Evolutionary conservation across 495 filamentous ascomycete genomes (phyloP).

Genomic region (Penicillium argentinense): DNA sequence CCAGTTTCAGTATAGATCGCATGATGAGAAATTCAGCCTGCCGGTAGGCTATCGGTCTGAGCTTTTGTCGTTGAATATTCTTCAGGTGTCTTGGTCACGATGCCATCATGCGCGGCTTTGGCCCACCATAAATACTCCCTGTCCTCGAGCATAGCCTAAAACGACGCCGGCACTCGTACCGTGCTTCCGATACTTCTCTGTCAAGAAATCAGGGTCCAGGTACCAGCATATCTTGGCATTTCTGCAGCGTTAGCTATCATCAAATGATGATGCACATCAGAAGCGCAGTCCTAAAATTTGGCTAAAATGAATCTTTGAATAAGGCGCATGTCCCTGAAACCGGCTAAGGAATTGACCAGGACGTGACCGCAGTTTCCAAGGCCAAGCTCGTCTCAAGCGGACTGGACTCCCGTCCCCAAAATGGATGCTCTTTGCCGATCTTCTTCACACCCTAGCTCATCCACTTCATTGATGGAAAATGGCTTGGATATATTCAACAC

Average conservation of each 20-base stretch:
- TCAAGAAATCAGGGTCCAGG: slow-evolving; percentile 1
- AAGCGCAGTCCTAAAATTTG: not conserved
- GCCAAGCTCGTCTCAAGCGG: slow-evolving; percentile 12
- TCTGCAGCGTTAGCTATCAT: not conserved
- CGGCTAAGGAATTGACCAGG: not conserved
- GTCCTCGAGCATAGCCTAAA: not conserved
- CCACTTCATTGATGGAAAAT: not conserved
- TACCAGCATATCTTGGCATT: not conserved
- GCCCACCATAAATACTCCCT: no score
- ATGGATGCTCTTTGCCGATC: slow-evolving; percentile 15
- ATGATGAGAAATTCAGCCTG: slow-evolving; percentile 4
- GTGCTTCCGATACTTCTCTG: not conserved
- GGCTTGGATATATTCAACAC: slow-evolving; percentile 1
- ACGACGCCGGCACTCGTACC: not conserved
- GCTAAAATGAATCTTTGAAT: not conserved
- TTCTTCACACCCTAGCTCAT: not conserved
- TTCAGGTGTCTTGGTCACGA: no score
- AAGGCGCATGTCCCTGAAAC: not conserved
- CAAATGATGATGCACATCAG: not conserved
- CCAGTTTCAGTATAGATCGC: slow-evolving; percentile 8
- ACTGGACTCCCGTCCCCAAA: slow-evolving; percentile 17
- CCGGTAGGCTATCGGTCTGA: not conserved
- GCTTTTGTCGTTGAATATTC: not conserved
- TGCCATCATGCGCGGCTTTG: no score
- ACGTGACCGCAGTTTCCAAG: no score